A percentile compares a stretch with the other conserved stretches of the same genome.
These are phyloP conservation scores for Citrus hindsii DNA, from an alignment of 345 rosid genomes.

Conservation along the genomic window DNA sequence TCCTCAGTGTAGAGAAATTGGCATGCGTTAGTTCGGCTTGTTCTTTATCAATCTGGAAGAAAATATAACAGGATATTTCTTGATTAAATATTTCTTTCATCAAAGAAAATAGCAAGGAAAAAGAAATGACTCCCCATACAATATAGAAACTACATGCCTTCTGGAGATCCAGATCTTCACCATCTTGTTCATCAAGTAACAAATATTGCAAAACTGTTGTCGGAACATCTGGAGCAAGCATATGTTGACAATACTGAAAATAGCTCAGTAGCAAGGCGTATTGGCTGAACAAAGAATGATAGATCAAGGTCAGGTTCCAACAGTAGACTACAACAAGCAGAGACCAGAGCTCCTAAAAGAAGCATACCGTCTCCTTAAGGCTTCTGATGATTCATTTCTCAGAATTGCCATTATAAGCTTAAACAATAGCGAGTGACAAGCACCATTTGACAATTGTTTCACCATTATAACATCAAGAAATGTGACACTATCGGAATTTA, in stretches of 20 bases:
- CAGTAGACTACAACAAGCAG: slow-evolving; percentile 1
- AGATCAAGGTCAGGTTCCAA: slow-evolving; percentile 16
- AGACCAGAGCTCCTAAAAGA: slow-evolving; percentile 13
- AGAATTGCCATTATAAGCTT: slow-evolving; percentile 84
- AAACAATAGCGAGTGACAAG: slow-evolving; percentile 77
- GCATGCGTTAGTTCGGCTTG: slow-evolving; percentile 83
- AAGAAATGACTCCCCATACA: neutral
- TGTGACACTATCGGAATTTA: slow-evolving; percentile 69
- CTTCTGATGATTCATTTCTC: slow-evolving; percentile 89
- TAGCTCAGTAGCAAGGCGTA: slow-evolving; percentile 91
- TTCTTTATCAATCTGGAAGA: slow-evolving; percentile 73
- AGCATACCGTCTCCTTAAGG: slow-evolving; percentile 90
- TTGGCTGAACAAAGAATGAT: slow-evolving; percentile 48
- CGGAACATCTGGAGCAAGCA: slow-evolving; percentile 83
- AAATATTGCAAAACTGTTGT: slow-evolving; percentile 68
- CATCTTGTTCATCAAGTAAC: slow-evolving; percentile 75
- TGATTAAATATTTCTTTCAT: neutral
- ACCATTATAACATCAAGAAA: slow-evolving; percentile 79
- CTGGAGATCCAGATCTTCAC: slow-evolving; percentile 82
- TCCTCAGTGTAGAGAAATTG: slow-evolving; percentile 73
- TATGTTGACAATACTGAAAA: slow-evolving; percentile 92
- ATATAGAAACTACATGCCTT: slow-evolving; percentile 40
- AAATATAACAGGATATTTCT: slow-evolving; percentile 5
- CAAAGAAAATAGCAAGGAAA: neutral
- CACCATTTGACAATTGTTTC: slow-evolving; percentile 87